Percentiles rank a stretch among this genome's conserved stretches.
Conservation (phyloP, 106 monocot species). For the Dendrobium officinale region DNA sequence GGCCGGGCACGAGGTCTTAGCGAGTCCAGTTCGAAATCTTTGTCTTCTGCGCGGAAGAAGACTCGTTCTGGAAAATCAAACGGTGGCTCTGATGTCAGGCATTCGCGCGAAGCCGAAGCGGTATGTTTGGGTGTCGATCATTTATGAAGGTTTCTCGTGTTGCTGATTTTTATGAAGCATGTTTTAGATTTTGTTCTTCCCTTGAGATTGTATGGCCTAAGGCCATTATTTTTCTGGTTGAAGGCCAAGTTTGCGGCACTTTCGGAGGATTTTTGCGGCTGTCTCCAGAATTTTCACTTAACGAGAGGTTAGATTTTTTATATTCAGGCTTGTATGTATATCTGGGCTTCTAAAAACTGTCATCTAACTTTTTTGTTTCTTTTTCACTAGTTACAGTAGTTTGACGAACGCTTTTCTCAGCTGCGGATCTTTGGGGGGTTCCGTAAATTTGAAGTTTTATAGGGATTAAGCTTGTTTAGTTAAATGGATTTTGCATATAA, state of each 20-base stretch:
- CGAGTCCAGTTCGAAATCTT: background rate
- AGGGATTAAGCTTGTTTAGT: background rate
- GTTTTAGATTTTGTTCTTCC: background rate
- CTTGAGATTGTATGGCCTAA: background rate
- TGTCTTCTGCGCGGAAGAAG: background rate
- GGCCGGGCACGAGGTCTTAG: background rate
- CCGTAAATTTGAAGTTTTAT: background rate
- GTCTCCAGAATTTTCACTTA: conserved; percentile 4
- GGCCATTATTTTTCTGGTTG: background rate
- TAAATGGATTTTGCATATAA: background rate
- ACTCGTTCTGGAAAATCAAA: background rate
- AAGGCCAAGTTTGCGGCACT: background rate
- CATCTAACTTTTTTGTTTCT: background rate
- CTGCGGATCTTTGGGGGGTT: background rate
- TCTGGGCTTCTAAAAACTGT: background rate
- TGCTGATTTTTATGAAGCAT: background rate
- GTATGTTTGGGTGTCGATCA: conserved; percentile 3
- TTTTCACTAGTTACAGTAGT: background rate
- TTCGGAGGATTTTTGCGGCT: conserved; percentile 6
- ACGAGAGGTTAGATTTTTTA: background rate
- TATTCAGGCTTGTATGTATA: background rate
- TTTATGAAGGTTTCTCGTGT: background rate
- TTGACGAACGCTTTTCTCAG: background rate
- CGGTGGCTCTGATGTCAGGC: background rate
- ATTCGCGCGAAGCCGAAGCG: background rate